These are phyloP conservation scores for Posidonia oceanica DNA, from an alignment of 116 monocot species.

Conservation along the genomic window DNA sequence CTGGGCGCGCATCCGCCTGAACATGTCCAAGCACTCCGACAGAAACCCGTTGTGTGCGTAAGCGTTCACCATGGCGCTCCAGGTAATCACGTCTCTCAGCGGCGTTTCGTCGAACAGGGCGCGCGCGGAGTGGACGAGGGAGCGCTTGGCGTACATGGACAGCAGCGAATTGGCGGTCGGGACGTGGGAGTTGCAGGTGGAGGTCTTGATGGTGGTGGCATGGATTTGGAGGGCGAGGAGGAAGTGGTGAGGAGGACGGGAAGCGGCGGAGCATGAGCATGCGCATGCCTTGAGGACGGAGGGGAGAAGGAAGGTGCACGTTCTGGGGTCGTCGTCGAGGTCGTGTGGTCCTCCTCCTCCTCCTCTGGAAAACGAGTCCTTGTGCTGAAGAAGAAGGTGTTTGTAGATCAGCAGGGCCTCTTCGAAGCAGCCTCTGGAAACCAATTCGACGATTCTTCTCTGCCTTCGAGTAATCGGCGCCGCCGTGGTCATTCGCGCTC, in stretches of 20 bases:
- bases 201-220: slow-evolving; percentile 8
- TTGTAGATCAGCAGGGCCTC: slow-evolving; percentile 23
- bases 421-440: slow-evolving; percentile 7
- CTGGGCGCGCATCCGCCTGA: slow-evolving; percentile 12
- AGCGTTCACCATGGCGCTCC: slow-evolving; percentile 21
- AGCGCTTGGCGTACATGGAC: slow-evolving; percentile 23
- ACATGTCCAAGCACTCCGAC: slow-evolving; percentile 9
- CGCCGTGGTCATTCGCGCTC: neutral
- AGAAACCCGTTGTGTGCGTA: slow-evolving; percentile 9
- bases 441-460: slow-evolving; percentile 1
- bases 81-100: slow-evolving; percentile 20
- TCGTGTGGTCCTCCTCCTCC: no score
- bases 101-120: slow-evolving; percentile 31
- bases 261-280: slow-evolving; percentile 7
- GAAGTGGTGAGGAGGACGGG: slow-evolving; percentile 7
- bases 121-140: slow-evolving; percentile 11
- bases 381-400: slow-evolving; percentile 10
- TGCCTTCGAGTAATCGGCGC: neutral
- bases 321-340: neutral
- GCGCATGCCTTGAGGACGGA: slow-evolving; percentile 29
- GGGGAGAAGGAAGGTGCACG: slow-evolving; percentile 6
- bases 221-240: slow-evolving; percentile 23
- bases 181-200: slow-evolving; percentile 9
- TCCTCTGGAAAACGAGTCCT: no score
- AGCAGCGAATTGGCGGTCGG: slow-evolving; percentile 24